Percentiles rank a stretch among this genome's conserved stretches.
Conservation (phyloP, 2,329 filamentous ascomycete genomes). For the Penicillium expansum region DNA sequence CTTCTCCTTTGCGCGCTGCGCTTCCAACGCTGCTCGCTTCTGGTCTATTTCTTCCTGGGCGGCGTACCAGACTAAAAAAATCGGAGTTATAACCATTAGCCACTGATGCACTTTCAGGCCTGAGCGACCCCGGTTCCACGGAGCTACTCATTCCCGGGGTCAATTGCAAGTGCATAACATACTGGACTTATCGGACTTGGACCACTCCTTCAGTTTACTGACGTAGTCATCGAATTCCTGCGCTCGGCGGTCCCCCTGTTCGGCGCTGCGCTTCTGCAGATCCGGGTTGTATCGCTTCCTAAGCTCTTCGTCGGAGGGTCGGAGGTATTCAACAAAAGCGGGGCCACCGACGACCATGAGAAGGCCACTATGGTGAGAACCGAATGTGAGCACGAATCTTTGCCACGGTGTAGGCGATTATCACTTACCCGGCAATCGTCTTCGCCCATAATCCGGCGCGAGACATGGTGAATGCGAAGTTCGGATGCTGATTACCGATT, state of each 20-base stretch:
- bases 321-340: conserved; percentile 68
- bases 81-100: conserved; percentile 4
- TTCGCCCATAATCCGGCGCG: conserved; percentile 56
- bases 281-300: conserved; percentile 91
- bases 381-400: conserved; percentile 5
- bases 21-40: conserved; percentile 26
- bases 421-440: conserved; percentile 66
- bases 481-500: neutral
- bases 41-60: conserved; percentile 38
- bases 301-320: conserved; percentile 85
- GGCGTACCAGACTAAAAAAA: conserved; percentile 39
- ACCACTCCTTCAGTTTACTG: conserved; percentile 76
- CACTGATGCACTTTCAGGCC: neutral
- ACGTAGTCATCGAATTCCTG: conserved; percentile 91
- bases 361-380: conserved; percentile 58
- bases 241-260: conserved; percentile 69
- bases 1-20: conserved; percentile 25
- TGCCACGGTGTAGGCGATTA: conserved; percentile 9
- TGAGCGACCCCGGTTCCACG: neutral
- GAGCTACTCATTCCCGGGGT: neutral
- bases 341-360: conserved; percentile 79
- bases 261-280: conserved; percentile 82
- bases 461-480: conserved; percentile 37
- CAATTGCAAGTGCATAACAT: conserved; percentile 26
- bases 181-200: conserved; percentile 91